Base-by-base conservation (phyloP, 148 eudicot genomes). In the Heliosperma pusillum region DNA sequence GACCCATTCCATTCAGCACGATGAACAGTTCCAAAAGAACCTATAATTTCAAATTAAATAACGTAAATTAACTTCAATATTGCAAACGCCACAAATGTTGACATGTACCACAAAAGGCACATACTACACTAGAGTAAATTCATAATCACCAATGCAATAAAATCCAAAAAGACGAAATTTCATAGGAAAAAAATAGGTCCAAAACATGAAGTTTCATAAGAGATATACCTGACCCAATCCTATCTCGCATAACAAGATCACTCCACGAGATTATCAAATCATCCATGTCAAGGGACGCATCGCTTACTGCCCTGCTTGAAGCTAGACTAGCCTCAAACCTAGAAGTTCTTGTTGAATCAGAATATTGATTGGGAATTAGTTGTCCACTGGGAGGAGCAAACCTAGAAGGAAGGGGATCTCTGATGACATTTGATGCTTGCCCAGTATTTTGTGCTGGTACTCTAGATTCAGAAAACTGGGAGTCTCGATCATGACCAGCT, bases 1-100 rank as follows among this genome's bases (percentile, higher is more conserved):
- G 89, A 91, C 60, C 93, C 96, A 82, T 89, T 85, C 97, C 97
- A 94, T 79, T 94, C 97, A 74, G 92, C 98, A 73, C 96, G 98
- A 80, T 94, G 90, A 40, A 94, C 98, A 62, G 92, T 88, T 66
- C 98, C 98, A 85, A 94, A 94, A 44, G 98, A 94, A 82, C 98
- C 98, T 93, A 88, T 44, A 36, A 22, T 16, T 62, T 47, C 44
- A 61, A 47, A 52, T 24, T 4, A 70, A 63, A 68, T 66, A 16
- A 59, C 27, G 67, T 21, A 57, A 22, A 71, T 45, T 44, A 81
- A 47, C 11, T 47, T 15, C 55, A 25, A 24, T 24, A 57, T 33
- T 44, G 36, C 22, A 81, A 19, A 53, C 16, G 16, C 53, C 16
- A 60, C 44, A 59, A 60, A 73, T 72, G 36, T 26, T 40, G 26